Percentiles rank a stretch among this genome's conserved stretches.
phyloP scores from a whole-genome alignment of 805 yeast species.

The Ogataea populi-albae region DNA sequence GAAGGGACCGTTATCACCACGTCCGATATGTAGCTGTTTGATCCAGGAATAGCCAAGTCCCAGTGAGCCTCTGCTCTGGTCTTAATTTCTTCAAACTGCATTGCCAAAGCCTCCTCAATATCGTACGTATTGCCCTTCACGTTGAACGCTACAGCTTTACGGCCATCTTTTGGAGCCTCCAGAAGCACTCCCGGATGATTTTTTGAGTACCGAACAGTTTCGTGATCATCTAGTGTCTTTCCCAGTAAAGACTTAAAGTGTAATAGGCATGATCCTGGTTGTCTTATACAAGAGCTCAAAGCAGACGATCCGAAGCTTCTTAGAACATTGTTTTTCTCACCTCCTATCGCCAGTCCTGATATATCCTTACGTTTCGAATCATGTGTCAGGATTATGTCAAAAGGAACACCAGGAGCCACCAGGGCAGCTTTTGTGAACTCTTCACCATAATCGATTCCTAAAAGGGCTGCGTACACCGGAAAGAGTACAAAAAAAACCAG shows the following conservation, averaged over 20 bases:
- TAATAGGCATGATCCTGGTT: conserved; percentile 66
- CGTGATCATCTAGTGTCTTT: conserved; percentile 44
- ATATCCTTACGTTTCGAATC: conserved; percentile 91
- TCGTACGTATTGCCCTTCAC: conserved; percentile 39
- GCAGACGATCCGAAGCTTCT: conserved; percentile 80
- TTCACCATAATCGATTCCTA: conserved; percentile 89
- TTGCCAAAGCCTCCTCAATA: conserved; percentile 80
- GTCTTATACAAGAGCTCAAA: conserved; percentile 62
- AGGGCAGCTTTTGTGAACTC: conserved; percentile 83
- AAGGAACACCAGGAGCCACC: conserved; percentile 86
- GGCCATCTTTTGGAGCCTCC: conserved; percentile 37
- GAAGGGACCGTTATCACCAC: conserved; percentile 79
- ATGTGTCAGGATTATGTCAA: conserved; percentile 83
- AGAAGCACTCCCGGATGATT: conserved; percentile 62
- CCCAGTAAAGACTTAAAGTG: conserved; percentile 76
- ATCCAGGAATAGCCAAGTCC: conserved; percentile 48
- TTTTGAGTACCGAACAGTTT: conserved; percentile 43
- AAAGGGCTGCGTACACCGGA: conserved; percentile 52
- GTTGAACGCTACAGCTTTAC: conserved; percentile 57
- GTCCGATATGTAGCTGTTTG: conserved; percentile 53
- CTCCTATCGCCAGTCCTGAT: conserved; percentile 68
- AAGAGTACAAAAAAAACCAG: conserved; percentile 21
- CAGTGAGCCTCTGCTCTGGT: conserved; percentile 62
- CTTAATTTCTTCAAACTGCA: conserved; percentile 69
- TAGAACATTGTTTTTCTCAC: conserved; percentile 47